Base-by-base conservation (phyloP, 2,329 filamentous ascomycete genomes). In the Trichoderma sp. region DNA sequence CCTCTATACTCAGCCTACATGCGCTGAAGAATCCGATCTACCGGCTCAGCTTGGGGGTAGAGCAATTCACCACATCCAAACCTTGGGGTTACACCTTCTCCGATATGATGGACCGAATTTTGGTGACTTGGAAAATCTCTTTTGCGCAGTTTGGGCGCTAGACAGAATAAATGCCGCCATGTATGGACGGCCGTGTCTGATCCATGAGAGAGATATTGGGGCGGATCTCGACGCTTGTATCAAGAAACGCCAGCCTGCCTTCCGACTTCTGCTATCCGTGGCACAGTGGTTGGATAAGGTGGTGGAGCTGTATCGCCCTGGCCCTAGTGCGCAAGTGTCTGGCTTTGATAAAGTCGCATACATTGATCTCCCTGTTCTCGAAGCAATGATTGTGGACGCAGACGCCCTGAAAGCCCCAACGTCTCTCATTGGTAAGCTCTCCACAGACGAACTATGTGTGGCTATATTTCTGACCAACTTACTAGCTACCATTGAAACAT, bases 191-290 rank as follows among this genome's bases (percentile, higher is more conserved):
- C 89, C 91, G 0, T 87, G 89, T 63, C 80, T 91, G 29, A 88
- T 93, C 75, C 90, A 92, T 77, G 89, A 91, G 77, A 83, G 89
- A 66, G 91, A 93, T 77, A 85, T 91, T 33, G 88, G 89, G 7
- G 87, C 87, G 71, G 85, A 89, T 75, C 77, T 91, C 0, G 86
- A 89, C 0, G 84, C 85, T 1, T 88, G 87, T 71, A 87, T 91
- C 65, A 83, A 84, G 27, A 84, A 85, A 63, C 88, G 90, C 63
- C 83, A 86, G 4, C 88, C 89, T 0, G 86, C 86, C 33, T 93
- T 93, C 75, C 87, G 88, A 4, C 82, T 92, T 0, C 87, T 92
- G 27, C 81, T 93, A 5, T 85, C 85, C 3, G 85, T 92, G 7
- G 84, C 90, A 4, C 83, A 86, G 56, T 86, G 90, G 79, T 84